Base-by-base conservation (phyloP, 139 green algal genomes). In the Chlorella sp. region DNA sequence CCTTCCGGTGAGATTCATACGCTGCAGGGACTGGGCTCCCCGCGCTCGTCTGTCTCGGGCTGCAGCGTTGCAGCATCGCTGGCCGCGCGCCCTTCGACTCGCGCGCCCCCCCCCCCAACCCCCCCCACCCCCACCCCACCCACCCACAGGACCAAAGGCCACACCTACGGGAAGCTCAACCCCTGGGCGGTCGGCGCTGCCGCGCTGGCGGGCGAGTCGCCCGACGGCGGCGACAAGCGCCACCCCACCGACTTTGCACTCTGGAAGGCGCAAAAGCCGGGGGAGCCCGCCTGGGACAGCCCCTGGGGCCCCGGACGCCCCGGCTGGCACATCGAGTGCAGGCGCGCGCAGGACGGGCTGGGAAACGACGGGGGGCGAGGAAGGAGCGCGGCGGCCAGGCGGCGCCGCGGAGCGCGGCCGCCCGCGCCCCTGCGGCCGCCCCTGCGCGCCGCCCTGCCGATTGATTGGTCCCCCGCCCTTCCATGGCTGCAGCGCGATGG, bases 261-360 rank as follows among this genome's bases (percentile, higher is more conserved):
- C 41, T 99, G 96, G 96, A 99, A 99, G 85, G 90, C 87, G 0
- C 68, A 82, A 41, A 98, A 98, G 83, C 87, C 89, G 1, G 96
- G 96, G 1, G 96, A 99, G 86, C 96, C 96, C 1, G 78, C 82
- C 8, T 99, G 96, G 96, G 74, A 89, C 23, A 96, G 87, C 5
- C 96, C 96, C 7, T 99, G 95, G 94, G 96, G 96, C 38, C 50
- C 60, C 27, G 93, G 93, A 0, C 72, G 93, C 27, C 93, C 93
- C 60, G 95, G 96, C 17, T 99, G 96, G 96, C 96, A 99, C 86
- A 99, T 99, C 70, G 96, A 99, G 86, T 99, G 96, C 93, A n/a
- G n/a, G n/a, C n/a, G n/a, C n/a, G n/a, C n/a, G n/a, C n/a, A n/a
- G n/a, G n/a, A n/a, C n/a, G n/a, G n/a, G n/a, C n/a, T n/a, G n/a